Conservation (phyloP, 495 filamentous ascomycete genomes). For the Podospora sp. region DNA sequence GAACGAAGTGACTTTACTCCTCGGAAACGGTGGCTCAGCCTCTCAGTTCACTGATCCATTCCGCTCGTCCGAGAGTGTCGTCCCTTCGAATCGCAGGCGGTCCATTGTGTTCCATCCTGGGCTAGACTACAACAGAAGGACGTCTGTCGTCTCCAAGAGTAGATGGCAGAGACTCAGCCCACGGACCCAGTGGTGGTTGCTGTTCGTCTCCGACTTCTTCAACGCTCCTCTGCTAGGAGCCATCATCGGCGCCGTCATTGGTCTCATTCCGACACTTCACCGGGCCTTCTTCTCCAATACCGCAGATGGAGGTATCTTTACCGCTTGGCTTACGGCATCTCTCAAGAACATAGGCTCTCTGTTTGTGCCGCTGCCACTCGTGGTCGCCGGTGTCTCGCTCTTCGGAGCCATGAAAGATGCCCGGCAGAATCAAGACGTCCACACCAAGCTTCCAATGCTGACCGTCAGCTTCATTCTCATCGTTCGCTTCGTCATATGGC, state of each 20-base stretch:
- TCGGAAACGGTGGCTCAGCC: neutral
- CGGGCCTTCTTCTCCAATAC: constrained; percentile 64
- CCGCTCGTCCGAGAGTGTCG: constrained; percentile 3
- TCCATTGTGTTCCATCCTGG: neutral
- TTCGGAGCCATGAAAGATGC: constrained; percentile 52
- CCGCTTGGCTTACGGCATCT: constrained; percentile 70
- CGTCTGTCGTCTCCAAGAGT: constrained; percentile 23
- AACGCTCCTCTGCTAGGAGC: constrained; percentile 72
- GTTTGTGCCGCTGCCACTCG: constrained; percentile 71
- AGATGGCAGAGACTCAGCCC: constrained; percentile 42
- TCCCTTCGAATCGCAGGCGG: constrained; percentile 9
- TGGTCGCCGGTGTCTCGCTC: constrained; percentile 72
- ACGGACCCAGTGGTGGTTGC: constrained; percentile 31
- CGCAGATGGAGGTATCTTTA: constrained; percentile 68
- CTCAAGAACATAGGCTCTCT: constrained; percentile 68
- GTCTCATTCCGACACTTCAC: constrained; percentile 65
- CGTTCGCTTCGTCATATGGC: constrained; percentile 34
- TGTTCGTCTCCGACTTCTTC: constrained; percentile 56
- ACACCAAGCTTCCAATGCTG: constrained; percentile 47
- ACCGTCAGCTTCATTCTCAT: constrained; percentile 56
- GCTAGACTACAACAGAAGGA: constrained; percentile 25
- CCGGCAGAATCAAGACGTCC: constrained; percentile 13
- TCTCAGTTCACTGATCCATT: constrained; percentile 12
- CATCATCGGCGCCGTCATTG: constrained; percentile 61
- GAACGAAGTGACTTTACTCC: constrained; percentile 29